Conservation (phyloP, 2,329 filamentous ascomycete species). For the Parasarocladium wereldwijsianum region DNA sequence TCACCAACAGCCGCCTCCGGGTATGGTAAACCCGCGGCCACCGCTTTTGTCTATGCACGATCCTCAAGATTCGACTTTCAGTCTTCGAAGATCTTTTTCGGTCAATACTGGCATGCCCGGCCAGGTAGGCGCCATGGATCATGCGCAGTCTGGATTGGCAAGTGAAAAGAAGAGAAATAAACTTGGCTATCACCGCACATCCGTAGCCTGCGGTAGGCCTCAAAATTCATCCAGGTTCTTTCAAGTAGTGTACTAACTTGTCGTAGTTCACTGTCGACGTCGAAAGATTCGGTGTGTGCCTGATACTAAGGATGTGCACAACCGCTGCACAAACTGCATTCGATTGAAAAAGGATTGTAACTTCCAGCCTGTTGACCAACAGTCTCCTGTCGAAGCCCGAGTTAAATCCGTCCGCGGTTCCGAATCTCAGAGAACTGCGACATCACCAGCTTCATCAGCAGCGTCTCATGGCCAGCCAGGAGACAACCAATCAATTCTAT, state of each 20-base stretch:
- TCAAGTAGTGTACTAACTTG: neutral
- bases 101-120: constrained; percentile 30
- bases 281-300: constrained; percentile 88
- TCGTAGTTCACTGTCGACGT: constrained; percentile 70
- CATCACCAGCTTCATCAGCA: constrained; percentile 33
- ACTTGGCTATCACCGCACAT: constrained; percentile 87
- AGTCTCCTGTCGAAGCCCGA: constrained; percentile 33
- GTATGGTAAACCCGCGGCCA: constrained; percentile 17
- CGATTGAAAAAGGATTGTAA: constrained; percentile 88
- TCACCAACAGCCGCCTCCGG: constrained; percentile 15
- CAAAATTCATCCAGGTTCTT: neutral
- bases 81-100: constrained; percentile 33
- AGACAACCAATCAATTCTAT: constrained; percentile 23
- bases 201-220: constrained; percentile 83
- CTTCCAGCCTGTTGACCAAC: constrained; percentile 79
- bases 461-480: constrained; percentile 25
- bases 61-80: constrained; percentile 19
- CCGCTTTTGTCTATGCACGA: constrained; percentile 15
- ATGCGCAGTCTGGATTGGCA: constrained; percentile 15
- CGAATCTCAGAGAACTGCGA: constrained; percentile 23
- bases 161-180: constrained; percentile 62
- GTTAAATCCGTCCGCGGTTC: constrained; percentile 24
- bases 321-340: constrained; percentile 84
- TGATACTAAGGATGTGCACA: constrained; percentile 54
- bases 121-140: constrained; percentile 16